Evolutionary conservation across 1,284 basidiomycete species (phyloP), one percentile per base, ranked within the genome.

Genomic region (Trichosporon faecale): DNA sequence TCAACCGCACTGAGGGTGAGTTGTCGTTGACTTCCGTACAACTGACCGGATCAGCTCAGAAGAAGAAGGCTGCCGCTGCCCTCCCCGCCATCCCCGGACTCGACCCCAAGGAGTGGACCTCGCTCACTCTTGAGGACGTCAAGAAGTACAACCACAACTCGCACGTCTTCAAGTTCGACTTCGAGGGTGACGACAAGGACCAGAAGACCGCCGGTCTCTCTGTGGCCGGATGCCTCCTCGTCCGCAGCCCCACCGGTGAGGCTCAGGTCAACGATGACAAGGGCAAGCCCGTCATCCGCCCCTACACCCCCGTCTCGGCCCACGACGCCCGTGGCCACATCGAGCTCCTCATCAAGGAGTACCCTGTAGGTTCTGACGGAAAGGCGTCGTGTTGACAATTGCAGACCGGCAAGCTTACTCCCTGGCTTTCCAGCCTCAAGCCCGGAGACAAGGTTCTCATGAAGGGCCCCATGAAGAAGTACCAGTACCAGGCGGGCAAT

Each of bases 101-200:
- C 33, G 72, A 75, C 74, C 79, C 78, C 79, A 78, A 82, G 72
- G 65, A 71, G 16, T 85, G 82, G 79, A 73, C 74, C 16, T 75
- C 82, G 29, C 81, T 98, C 83, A 91, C 89, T 79, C 88, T 98
- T 77, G 91, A 91, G 84, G 88, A 90, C 79, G 86, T 98, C 76
- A 87, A 90, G 76, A 89, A 90, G 1, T 98, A 98, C 87, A 99
- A 96, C 87, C 91, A 96, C 87, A 94, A 96, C 85, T 90, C 92
- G 5, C 86, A 91, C 40, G 88, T 88, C 73, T 96, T 94, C 84
- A 86, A 91, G 69, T 97, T 99, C 80, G 90, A 91, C 78, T 87
- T 98, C 46, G 93, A 93, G 46, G 89, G 93, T 66, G 88, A 90
- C 72, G 88, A 92, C 73, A 90, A 91, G 3, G 68, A 74, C 49